Conservation (phyloP, 1,284 basidiomycete species). For the Chalciporus piperatoides region DNA sequence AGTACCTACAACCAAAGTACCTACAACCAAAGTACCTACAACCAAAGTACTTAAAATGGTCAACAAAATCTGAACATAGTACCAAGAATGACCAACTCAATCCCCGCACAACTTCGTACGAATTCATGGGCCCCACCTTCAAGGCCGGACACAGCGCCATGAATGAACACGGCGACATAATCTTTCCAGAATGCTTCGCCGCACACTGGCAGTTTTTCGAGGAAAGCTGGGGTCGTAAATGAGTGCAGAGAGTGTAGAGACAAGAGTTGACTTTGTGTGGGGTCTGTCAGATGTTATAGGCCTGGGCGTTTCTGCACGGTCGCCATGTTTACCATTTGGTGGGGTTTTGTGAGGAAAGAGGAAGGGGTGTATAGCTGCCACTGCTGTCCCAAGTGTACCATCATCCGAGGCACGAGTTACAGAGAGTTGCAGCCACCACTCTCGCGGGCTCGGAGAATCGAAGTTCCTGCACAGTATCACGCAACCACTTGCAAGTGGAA, state of each 20-base stretch:
- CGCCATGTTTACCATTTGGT: background rate
- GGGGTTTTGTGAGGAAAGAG: conserved; percentile 6
- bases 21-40: too few species aligned
- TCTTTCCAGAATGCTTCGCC: background rate
- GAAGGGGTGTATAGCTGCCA: background rate
- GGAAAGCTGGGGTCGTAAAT: too few species aligned
- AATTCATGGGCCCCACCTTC: conserved; percentile 83
- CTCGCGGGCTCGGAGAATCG: too few species aligned
- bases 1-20: too few species aligned
- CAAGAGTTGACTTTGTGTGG: background rate
- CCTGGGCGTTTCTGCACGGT: background rate
- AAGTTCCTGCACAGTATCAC: too few species aligned
- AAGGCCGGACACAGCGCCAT: conserved; percentile 44
- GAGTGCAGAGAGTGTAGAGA: background rate
- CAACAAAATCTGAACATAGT: background rate
- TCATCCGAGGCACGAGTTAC: too few species aligned
- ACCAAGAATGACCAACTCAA: conserved; percentile 42
- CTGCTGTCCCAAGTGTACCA: too few species aligned
- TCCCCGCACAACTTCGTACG: conserved; percentile 67
- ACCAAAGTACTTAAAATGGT: too few species aligned
- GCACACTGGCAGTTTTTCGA: background rate
- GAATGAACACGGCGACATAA: conserved; percentile 32
- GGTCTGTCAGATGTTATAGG: background rate
- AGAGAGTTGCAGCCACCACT: too few species aligned
- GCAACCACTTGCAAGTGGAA: too few species aligned